Evolutionary conservation across 2,329 filamentous ascomycete genomes (phyloP).

Genomic region (Ceratocystis eucalypticola): DNA sequence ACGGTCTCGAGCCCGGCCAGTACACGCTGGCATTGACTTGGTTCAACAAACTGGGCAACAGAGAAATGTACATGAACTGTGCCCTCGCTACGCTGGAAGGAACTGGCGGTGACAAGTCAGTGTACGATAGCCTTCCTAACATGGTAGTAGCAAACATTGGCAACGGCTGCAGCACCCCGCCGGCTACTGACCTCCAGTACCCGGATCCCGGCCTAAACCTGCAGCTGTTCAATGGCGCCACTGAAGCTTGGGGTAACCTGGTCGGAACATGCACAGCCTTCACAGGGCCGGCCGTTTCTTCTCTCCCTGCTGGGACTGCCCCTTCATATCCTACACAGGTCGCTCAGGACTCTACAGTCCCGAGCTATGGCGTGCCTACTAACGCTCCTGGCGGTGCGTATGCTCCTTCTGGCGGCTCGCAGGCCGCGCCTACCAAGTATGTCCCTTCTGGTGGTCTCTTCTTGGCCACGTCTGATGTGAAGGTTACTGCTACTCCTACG

Average conservation of each 20-base stretch:
- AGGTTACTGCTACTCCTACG: constrained; percentile 19
- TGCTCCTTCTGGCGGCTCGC: background rate
- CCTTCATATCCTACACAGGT: constrained; percentile 22
- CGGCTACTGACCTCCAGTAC: constrained; percentile 42
- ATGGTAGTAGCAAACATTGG: constrained; percentile 57
- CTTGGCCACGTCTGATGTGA: constrained; percentile 25
- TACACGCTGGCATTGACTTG: constrained; percentile 85
- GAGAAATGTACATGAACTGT: constrained; percentile 98
- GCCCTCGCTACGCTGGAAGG: constrained; percentile 57
- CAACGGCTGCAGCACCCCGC: constrained; percentile 39
- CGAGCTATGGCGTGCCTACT: background rate
- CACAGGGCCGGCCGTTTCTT: constrained; percentile 23
- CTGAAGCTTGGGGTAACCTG: constrained; percentile 26
- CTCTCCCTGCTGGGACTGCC: constrained; percentile 21
- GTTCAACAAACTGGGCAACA: constrained; percentile 86
- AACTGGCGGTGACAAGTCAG: constrained; percentile 34
- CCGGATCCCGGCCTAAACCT: constrained; percentile 47
- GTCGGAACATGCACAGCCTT: constrained; percentile 22
- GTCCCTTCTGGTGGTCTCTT: constrained; percentile 29
- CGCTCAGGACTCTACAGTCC: constrained; percentile 20
- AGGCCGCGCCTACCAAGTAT: constrained; percentile 19
- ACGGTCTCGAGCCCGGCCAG: constrained; percentile 57
- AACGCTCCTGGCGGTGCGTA: background rate
- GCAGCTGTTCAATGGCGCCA: constrained; percentile 33
- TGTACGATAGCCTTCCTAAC: constrained; percentile 50